Evolutionary conservation across 352 stramenopile species (phyloP).

Genomic region (Phytopythium montanum): DNA sequence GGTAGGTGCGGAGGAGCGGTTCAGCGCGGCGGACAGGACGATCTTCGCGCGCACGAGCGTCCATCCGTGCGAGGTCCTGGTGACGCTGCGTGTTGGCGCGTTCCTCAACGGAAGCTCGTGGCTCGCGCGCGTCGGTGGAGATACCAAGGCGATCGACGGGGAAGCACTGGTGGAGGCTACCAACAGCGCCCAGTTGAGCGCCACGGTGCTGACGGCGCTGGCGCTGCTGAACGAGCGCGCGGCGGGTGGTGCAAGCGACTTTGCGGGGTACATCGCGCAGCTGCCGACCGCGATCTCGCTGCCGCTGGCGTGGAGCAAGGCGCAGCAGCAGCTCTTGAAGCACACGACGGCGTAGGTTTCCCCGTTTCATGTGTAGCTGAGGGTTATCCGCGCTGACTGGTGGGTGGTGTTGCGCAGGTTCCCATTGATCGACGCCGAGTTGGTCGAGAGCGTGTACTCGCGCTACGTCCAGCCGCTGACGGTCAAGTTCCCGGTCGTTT

Average conservation of each 20-base stretch:
- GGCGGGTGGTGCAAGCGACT: conserved; percentile 29
- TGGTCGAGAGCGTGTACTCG: conserved; percentile 50
- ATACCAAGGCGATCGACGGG: neutral
- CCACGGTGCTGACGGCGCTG: conserved; percentile 41
- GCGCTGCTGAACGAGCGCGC: conserved; percentile 43
- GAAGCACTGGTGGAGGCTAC: conserved; percentile 26
- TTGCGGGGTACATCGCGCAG: conserved; percentile 58
- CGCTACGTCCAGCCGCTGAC: conserved; percentile 32
- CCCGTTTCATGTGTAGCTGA: neutral
- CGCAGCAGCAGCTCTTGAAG: conserved; percentile 29
- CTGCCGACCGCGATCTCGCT: conserved; percentile 43
- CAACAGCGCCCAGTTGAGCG: conserved; percentile 29
- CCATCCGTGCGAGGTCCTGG: conserved; percentile 25
- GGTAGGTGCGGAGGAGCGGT: conserved; percentile 19
- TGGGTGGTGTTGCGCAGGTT: conserved; percentile 18
- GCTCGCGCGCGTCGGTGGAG: conserved; percentile 19
- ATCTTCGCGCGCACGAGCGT: conserved; percentile 43
- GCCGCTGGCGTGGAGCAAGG: conserved; percentile 39
- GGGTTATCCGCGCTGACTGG: neutral
- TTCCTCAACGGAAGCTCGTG: conserved; percentile 50
- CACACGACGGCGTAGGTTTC: conserved; percentile 40
- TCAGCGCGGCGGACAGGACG: conserved; percentile 35
- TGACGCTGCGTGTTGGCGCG: conserved; percentile 29
- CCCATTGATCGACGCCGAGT: conserved; percentile 45
- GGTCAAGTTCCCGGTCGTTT: conserved; percentile 34